Percentiles rank a stretch among this genome's conserved stretches.
Conservation (phyloP, 768 basidiomycete genomes). For the Termitomyces eurrhizus region DNA sequence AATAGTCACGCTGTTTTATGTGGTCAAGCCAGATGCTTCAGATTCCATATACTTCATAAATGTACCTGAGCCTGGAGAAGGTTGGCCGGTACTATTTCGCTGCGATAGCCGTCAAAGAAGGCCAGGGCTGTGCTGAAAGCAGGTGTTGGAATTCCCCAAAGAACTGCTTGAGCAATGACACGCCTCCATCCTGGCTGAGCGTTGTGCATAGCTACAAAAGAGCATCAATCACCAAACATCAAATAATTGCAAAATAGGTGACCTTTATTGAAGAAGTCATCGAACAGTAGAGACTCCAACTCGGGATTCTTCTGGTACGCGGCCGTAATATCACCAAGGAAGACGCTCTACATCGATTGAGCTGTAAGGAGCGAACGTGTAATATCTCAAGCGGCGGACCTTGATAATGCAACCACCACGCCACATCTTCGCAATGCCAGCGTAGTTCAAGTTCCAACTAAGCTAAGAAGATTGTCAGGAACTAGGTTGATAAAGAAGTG, state of each 20-base stretch:
- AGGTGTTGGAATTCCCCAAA: slow-evolving; percentile 97
- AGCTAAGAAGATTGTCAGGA: slow-evolving; percentile 35
- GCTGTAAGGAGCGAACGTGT: neutral
- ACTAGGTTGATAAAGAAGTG: neutral
- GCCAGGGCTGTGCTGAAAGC: slow-evolving; percentile 98
- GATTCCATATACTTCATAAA: slow-evolving; percentile 2
- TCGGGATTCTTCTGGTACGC: slow-evolving; percentile 84
- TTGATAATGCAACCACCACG: slow-evolving; percentile 99
- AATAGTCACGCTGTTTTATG: slow-evolving; percentile 81
- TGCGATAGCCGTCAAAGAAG: slow-evolving; percentile 99
- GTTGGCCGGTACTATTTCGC: slow-evolving; percentile 91
- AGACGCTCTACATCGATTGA: slow-evolving; percentile 61
- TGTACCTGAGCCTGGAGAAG: slow-evolving; percentile 87
- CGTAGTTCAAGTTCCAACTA: slow-evolving; percentile 92
- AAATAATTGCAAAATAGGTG: slow-evolving; percentile 6
- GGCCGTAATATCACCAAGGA: slow-evolving; percentile 87
- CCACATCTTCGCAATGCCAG: slow-evolving; percentile 99
- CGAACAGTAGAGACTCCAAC: slow-evolving; percentile 90
- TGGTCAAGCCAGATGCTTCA: neutral
- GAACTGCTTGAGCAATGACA: slow-evolving; percentile 90
- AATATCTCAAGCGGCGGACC: slow-evolving; percentile 29
- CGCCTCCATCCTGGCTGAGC: slow-evolving; percentile 99
- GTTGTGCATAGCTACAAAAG: slow-evolving; percentile 69
- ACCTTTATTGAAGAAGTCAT: slow-evolving; percentile 98
- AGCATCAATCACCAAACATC: slow-evolving; percentile 1